Conservation (phyloP, 352 stramenopile genomes). For the Stramenopiles sp. region DNA sequence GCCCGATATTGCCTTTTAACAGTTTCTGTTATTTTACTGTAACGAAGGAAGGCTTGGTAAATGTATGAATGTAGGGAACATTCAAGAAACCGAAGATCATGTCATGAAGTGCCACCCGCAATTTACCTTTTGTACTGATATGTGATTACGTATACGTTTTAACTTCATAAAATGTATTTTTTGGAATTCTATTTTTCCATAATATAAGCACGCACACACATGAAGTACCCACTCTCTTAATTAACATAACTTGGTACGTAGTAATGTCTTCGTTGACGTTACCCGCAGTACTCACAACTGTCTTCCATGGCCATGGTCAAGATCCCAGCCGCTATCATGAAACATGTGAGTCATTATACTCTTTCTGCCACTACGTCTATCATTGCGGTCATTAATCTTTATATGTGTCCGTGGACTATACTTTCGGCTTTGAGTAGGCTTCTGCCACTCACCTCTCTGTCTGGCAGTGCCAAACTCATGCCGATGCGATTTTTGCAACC, state of each 20-base stretch:
- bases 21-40: not conserved
- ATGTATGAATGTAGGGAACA: too few relatives aligned
- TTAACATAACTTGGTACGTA: too few relatives aligned
- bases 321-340: not conserved
- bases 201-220: too few relatives aligned
- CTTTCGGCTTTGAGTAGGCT: not conserved
- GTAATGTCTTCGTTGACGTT: too few relatives aligned
- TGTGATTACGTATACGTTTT: too few relatives aligned
- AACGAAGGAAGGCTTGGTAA: not conserved
- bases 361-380: not conserved
- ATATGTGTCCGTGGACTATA: not conserved
- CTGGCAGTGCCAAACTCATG: not conserved
- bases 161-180: too few relatives aligned
- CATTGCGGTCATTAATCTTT: not conserved
- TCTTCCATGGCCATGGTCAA: not conserved
- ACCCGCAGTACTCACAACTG: not conserved
- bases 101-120: too few relatives aligned
- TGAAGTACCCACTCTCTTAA: too few relatives aligned
- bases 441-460: not conserved
- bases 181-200: too few relatives aligned
- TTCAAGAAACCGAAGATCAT: too few relatives aligned
- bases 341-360: not conserved
- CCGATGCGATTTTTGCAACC: not conserved
- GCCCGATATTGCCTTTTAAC: not conserved
- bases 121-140: too few relatives aligned